A percentile compares a stretch with the other conserved stretches of the same genome.
phyloP scores from a whole-genome alignment of 2,329 filamentous ascomycete species.

The Pezizomycotina sp. region DNA sequence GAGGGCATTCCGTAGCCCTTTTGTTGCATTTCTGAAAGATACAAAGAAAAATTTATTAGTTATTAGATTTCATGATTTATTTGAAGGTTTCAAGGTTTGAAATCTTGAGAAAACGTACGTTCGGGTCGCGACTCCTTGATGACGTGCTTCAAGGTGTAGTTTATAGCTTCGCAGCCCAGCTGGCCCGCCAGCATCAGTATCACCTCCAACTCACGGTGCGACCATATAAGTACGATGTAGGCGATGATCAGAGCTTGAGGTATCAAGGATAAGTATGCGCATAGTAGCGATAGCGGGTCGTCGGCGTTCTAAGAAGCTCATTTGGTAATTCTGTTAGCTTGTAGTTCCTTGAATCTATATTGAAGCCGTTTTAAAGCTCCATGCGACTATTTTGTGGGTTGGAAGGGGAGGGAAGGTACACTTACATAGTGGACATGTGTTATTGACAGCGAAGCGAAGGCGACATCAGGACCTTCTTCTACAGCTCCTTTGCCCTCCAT shows the following conservation, averaged over 20 bases:
- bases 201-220: slow-evolving; percentile 78
- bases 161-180: slow-evolving; percentile 76
- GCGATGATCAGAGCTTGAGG: slow-evolving; percentile 81
- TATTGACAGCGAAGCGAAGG: too few relatives aligned
- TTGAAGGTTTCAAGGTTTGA: slow-evolving; percentile 1
- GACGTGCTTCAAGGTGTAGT: slow-evolving; percentile 73
- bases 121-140: slow-evolving; percentile 83
- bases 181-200: slow-evolving; percentile 81
- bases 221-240: slow-evolving; percentile 81
- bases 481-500: too few relatives aligned
- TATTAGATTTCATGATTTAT: neutral
- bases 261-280: slow-evolving; percentile 83
- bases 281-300: slow-evolving; percentile 69
- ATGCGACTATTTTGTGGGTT: too few relatives aligned
- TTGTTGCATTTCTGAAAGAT: slow-evolving; percentile 48
- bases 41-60: too few relatives aligned
- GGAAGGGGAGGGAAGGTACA: too few relatives aligned
- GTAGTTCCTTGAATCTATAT: too few relatives aligned
- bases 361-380: too few relatives aligned
- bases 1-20: slow-evolving; percentile 97
- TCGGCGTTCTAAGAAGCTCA: slow-evolving; percentile 90
- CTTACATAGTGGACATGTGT: too few relatives aligned
- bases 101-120: slow-evolving; percentile 36
- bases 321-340: too few relatives aligned
- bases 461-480: too few relatives aligned